Base-by-base conservation (phyloP, 345 rosid genomes). In the Lumnitzera littorea region DNA sequence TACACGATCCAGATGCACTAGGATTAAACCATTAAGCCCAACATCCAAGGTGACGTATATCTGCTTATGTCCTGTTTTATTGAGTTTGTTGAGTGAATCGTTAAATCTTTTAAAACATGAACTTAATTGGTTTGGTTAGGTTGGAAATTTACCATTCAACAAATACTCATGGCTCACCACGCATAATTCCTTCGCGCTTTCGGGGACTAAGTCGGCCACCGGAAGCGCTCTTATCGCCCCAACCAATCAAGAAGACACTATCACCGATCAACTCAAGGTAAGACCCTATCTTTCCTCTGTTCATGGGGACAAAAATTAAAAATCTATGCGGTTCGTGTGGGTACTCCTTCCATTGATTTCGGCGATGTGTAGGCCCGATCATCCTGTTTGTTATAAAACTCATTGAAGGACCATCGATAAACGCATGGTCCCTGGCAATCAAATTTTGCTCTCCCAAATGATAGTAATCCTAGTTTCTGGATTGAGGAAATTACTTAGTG, bases 81-180 rank as follows among this genome's bases (percentile, higher is more conserved):
- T 4, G 43, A 36, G 5, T 36, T 36, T 0, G 43, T 4, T 36
- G 9, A 6, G 10, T 36, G 7, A 36, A 6, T 36, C 43, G 3
- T 36, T 36, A 7, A 6, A 5, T 9, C 9, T 36, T 36, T 36
- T 36, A 7, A 24, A 23, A 60, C 20, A 20, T 29, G 49, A 27
- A 24, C 20, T 24, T 57, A 31, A 47, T 16, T 46, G 13, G 13
- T 55, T 50, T 50, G 14, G 20, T 1, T 74, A 92, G 96, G 96
- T 84, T 51, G 84, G 82, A 55, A 91, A 84, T 71, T 68, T 90
- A 81, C 74, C 96, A 66, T 89, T 85, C 80, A 92, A 90, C 77
- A 73, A 84, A 31, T 90, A 92, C 51, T 84, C 97, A 11, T 92
- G 96, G 97, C 62, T 92, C 56, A 92, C 98, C 2, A 88, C 96